A percentile compares a stretch with the other conserved stretches of the same genome.
Evolutionary conservation across 345 rosid genomes (phyloP).

Genomic region (Eucalyptus marginata): DNA sequence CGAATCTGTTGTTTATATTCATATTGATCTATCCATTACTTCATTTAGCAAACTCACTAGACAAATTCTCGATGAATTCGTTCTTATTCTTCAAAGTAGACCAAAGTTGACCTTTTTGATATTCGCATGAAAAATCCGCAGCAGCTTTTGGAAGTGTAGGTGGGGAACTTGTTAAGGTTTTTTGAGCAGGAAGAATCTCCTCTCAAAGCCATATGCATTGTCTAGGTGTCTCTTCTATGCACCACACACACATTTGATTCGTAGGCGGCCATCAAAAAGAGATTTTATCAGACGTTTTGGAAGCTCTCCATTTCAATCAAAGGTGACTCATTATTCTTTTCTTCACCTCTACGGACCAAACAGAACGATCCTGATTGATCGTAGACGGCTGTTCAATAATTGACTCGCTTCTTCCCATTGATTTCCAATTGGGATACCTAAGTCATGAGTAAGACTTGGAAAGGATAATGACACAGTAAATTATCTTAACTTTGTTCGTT

Average conservation of each 20-base stretch:
- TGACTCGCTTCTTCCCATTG: neutral
- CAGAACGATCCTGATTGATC: neutral
- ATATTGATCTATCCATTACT: neutral
- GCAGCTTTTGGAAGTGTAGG: neutral
- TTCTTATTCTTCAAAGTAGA: neutral
- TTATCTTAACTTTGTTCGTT: neutral
- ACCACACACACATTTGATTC: neutral
- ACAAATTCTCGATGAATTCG: neutral
- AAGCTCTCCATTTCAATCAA: neutral
- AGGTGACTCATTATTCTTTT: neutral
- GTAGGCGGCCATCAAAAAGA: neutral
- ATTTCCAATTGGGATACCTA: neutral
- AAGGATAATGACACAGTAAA: neutral
- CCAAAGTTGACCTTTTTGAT: neutral
- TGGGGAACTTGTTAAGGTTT: neutral
- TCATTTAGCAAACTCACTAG: neutral
- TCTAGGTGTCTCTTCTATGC: neutral
- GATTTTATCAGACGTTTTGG: neutral
- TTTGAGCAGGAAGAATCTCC: neutral
- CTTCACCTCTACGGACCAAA: neutral
- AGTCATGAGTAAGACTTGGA: neutral
- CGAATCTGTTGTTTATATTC: neutral
- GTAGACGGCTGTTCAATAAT: neutral
- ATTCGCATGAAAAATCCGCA: neutral
- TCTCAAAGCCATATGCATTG: neutral